Percentiles rank a stretch among this genome's conserved stretches.
phyloP scores from a whole-genome alignment of 495 filamentous ascomycete species.

The Penicillium angulare region DNA sequence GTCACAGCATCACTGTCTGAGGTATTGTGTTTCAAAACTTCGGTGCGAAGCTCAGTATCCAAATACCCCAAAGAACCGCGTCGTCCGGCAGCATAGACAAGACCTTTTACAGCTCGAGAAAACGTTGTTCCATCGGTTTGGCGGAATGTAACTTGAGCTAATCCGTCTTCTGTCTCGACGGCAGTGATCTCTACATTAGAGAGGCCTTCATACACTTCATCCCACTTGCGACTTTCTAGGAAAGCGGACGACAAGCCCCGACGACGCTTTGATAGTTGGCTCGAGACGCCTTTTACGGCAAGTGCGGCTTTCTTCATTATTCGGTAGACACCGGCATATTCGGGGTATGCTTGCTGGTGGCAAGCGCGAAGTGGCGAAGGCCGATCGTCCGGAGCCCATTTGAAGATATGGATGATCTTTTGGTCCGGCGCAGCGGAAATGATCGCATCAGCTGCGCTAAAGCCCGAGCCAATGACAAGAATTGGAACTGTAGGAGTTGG shows the following conservation, averaged over 20 bases:
- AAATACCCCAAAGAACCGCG: slow-evolving; percentile 59
- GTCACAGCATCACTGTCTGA: slow-evolving; percentile 42
- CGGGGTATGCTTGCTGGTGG: slow-evolving; percentile 64
- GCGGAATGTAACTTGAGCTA: slow-evolving; percentile 47
- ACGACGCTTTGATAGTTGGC: slow-evolving; percentile 25
- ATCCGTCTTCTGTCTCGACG: slow-evolving; percentile 34
- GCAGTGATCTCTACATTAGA: slow-evolving; percentile 53
- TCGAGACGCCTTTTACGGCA: slow-evolving; percentile 10
- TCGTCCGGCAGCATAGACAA: slow-evolving; percentile 62
- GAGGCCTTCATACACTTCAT: slow-evolving; percentile 55
- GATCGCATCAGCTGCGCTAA: slow-evolving; percentile 64
- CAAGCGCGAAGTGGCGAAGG: slow-evolving; percentile 61
- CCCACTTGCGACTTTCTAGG: slow-evolving; percentile 48
- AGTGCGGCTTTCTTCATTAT: slow-evolving; percentile 58
- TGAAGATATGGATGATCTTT: slow-evolving; percentile 61
- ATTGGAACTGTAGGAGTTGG: slow-evolving; percentile 32
- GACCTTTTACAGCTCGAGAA: slow-evolving; percentile 41
- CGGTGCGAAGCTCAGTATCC: slow-evolving; percentile 44
- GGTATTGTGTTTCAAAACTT: slow-evolving; percentile 41
- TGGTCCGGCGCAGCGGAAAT: slow-evolving; percentile 50
- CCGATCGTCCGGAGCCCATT: slow-evolving; percentile 56
- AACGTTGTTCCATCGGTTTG: slow-evolving; percentile 45
- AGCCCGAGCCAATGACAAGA: slow-evolving; percentile 63
- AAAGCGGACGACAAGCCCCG: slow-evolving; percentile 44
- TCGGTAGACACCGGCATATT: slow-evolving; percentile 63